A percentile compares a stretch with the other conserved stretches of the same genome.
phyloP scores from a whole-genome alignment of 1,284 basidiomycete genomes.

The Trametes hirsuta region DNA sequence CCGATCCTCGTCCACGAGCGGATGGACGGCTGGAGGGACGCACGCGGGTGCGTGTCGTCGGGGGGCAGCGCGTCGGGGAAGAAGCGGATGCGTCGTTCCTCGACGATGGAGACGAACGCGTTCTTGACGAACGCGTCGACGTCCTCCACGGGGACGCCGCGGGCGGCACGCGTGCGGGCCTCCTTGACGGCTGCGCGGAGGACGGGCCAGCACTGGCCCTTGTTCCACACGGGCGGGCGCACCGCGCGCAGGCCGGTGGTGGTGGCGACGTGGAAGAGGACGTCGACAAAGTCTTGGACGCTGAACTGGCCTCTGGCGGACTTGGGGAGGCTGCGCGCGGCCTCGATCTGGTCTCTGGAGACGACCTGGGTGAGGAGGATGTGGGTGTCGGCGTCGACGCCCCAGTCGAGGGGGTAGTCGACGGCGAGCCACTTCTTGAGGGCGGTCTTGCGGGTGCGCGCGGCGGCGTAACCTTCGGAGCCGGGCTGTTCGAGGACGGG shows the following conservation, averaged over 20 bases:
- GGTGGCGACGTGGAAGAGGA: background rate
- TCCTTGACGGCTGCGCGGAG: background rate
- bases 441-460: background rate
- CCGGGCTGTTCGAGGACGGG: background rate
- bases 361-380: background rate
- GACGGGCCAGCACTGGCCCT: background rate
- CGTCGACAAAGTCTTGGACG: background rate
- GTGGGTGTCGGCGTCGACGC: background rate
- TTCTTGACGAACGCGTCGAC: background rate
- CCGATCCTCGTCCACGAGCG: constrained; percentile 1
- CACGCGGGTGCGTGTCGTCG: too few species aligned
- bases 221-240: background rate
- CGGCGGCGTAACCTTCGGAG: background rate
- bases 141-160: background rate
- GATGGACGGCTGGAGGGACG: background rate
- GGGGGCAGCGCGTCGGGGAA: background rate
- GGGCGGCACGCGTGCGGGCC: too few species aligned
- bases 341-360: background rate
- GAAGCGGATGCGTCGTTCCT: background rate
- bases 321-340: background rate
- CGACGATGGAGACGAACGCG: background rate
- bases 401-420: background rate
- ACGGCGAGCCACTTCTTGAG: background rate
- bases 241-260: background rate
- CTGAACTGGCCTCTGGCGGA: background rate